These are phyloP conservation scores for Parastagonospora nodorum DNA, from an alignment of 2,329 filamentous ascomycete genomes.

Conservation along the genomic window DNA sequence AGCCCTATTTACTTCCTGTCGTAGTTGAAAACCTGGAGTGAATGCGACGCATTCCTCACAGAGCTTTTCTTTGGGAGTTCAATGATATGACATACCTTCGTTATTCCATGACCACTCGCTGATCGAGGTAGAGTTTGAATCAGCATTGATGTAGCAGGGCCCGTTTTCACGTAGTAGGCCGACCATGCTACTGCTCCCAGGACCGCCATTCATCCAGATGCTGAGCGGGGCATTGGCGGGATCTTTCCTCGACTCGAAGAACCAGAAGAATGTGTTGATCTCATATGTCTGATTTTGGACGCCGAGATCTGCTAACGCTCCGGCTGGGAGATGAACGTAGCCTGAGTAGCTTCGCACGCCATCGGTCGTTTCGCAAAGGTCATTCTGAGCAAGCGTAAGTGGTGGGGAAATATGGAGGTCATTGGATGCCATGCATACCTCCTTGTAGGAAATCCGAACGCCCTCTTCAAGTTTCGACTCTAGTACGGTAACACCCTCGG, in stretches of 20 bases:
- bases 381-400: constrained; percentile 21
- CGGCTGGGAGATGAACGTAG: constrained; percentile 62
- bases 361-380: constrained; percentile 62
- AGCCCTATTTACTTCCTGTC: neutral
- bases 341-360: constrained; percentile 64
- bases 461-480: constrained; percentile 48
- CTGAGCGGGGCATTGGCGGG: constrained; percentile 61
- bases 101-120: constrained; percentile 69
- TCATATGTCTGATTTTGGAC: constrained; percentile 44
- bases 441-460: constrained; percentile 52
- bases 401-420: neutral
- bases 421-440: constrained; percentile 30
- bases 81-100: constrained; percentile 38
- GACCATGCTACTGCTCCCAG: constrained; percentile 54
- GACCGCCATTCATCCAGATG: constrained; percentile 66
- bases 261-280: constrained; percentile 68
- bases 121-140: constrained; percentile 56
- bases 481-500: constrained; percentile 46
- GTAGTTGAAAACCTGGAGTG: neutral
- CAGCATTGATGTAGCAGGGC: constrained; percentile 59
- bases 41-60: neutral
- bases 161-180: constrained; percentile 52
- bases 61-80: neutral
- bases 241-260: constrained; percentile 64
- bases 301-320: constrained; percentile 45